Evolutionary conservation across 352 stramenopile species (phyloP).

Genomic region (Globisporangium orthogonon): DNA sequence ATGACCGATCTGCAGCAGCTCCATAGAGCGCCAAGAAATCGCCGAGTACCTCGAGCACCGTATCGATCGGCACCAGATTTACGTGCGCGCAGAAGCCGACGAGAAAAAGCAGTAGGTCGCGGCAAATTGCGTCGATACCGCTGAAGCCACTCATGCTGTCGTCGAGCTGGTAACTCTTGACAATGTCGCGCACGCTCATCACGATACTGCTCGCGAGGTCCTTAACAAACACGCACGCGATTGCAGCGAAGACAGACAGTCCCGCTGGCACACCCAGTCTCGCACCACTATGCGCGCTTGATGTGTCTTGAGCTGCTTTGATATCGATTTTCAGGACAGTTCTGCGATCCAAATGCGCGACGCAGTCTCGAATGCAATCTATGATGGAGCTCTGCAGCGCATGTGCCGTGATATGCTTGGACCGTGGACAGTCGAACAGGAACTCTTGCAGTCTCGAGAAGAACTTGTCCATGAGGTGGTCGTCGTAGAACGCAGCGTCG

Average conservation of each 20-base stretch:
- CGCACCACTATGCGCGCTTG: not conserved
- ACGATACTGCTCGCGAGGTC: conserved; percentile 26
- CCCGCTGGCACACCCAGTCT: conserved; percentile 5
- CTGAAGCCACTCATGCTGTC: not conserved
- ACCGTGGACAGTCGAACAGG: conserved; percentile 38
- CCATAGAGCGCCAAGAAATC: conserved; percentile 23
- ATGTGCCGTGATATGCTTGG: conserved; percentile 19
- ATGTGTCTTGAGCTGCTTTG: not conserved
- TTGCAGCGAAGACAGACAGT: conserved; percentile 26
- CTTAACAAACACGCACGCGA: conserved; percentile 35
- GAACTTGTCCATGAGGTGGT: conserved; percentile 62
- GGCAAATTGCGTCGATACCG: not conserved
- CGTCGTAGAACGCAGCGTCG: conserved; percentile 20
- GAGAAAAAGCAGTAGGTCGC: conserved; percentile 19
- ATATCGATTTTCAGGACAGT: not conserved
- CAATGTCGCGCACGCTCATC: conserved; percentile 7
- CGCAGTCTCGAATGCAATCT: not conserved
- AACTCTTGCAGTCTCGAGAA: conserved; percentile 46
- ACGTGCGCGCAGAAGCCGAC: conserved; percentile 38
- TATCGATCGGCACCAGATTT: conserved; percentile 23
- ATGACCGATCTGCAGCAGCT: not conserved
- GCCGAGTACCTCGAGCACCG: conserved; percentile 22
- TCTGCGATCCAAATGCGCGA: not conserved
- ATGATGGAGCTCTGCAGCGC: conserved; percentile 21
- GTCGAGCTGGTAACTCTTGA: not conserved